These are phyloP conservation scores for Corchorus olitorius DNA, from an alignment of 345 rosid species.

Conservation along the genomic window DNA sequence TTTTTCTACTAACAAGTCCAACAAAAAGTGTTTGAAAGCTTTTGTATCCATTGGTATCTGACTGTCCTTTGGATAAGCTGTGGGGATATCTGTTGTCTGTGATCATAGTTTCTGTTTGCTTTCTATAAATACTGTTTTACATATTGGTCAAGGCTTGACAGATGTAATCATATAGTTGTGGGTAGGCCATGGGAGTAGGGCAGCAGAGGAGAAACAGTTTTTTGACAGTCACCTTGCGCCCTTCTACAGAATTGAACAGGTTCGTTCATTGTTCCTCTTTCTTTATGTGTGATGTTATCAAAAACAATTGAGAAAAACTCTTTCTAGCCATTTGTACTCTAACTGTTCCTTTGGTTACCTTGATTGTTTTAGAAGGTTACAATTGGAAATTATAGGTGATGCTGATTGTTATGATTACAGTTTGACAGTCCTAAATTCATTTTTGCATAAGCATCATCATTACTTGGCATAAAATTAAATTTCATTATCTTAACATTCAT, in stretches of 20 bases:
- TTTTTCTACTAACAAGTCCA: no score
- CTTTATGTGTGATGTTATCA: neutral
- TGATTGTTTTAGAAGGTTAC: neutral
- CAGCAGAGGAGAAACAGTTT: slow-evolving; percentile 86
- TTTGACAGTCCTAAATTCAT: neutral
- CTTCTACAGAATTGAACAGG: slow-evolving; percentile 99
- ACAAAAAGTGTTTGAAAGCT: neutral
- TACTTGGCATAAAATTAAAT: neutral
- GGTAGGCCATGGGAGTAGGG: slow-evolving; percentile 93
- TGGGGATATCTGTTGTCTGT: slow-evolving; percentile 3
- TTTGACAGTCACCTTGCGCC: slow-evolving; percentile 95
- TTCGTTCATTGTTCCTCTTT: slow-evolving; percentile 30
- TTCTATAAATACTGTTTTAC: slow-evolving; percentile 12
- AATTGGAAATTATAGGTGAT: neutral
- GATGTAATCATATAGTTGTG: slow-evolving; percentile 63
- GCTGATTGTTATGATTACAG: neutral
- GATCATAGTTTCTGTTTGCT: neutral
- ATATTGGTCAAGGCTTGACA: slow-evolving; percentile 22
- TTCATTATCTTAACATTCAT: neutral
- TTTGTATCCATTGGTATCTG: slow-evolving; percentile 4
- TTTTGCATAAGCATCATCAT: neutral
- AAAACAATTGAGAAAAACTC: neutral
- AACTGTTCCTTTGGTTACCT: neutral
- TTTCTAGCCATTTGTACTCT: neutral
- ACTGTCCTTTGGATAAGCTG: neutral